These are phyloP conservation scores for Hemerocallis citrina DNA, from an alignment of 106 monocot genomes.

Conservation along the genomic window DNA sequence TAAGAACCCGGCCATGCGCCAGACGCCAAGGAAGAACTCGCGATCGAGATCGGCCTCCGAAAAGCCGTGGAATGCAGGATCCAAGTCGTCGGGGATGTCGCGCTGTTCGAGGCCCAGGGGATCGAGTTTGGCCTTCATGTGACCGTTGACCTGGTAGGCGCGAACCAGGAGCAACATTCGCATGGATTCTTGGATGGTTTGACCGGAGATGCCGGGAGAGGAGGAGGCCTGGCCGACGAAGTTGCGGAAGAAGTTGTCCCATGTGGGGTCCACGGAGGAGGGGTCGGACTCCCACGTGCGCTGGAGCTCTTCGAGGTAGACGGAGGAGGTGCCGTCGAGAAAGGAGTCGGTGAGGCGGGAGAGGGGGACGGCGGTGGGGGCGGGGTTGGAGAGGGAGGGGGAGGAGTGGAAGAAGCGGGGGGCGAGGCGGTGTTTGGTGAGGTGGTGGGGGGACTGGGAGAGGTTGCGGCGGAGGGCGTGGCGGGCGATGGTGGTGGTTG, in stretches of 20 bases:
- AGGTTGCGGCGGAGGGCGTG: constrained; percentile 29
- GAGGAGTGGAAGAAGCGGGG: constrained; percentile 46
- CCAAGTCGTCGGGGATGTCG: constrained; percentile 47
- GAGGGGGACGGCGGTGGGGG: constrained; percentile 67
- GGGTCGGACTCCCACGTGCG: constrained; percentile 91
- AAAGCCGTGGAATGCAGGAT: constrained; percentile 64
- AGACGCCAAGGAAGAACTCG: constrained; percentile 93
- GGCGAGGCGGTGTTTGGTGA: neutral
- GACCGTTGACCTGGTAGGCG: constrained; percentile 88
- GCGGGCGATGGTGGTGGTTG: constrained; percentile 24
- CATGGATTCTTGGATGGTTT: constrained; percentile 98
- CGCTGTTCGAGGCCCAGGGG: constrained; percentile 64
- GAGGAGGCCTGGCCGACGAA: constrained; percentile 77
- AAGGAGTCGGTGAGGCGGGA: constrained; percentile 80
- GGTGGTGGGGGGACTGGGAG: constrained; percentile 22
- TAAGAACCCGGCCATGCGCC: constrained; percentile 86
- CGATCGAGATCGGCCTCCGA: constrained; percentile 74
- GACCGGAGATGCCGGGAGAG: constrained; percentile 76
- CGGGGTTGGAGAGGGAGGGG: neutral
- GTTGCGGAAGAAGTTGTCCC: constrained; percentile 94
- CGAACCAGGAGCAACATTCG: constrained; percentile 66
- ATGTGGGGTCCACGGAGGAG: constrained; percentile 79
- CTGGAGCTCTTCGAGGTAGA: constrained; percentile 95
- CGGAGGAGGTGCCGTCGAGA: constrained; percentile 81
- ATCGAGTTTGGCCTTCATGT: constrained; percentile 84